These are phyloP conservation scores for Paramecium biaurelia DNA, from an alignment of 73 alveolate species.

Conservation along the genomic window DNA sequence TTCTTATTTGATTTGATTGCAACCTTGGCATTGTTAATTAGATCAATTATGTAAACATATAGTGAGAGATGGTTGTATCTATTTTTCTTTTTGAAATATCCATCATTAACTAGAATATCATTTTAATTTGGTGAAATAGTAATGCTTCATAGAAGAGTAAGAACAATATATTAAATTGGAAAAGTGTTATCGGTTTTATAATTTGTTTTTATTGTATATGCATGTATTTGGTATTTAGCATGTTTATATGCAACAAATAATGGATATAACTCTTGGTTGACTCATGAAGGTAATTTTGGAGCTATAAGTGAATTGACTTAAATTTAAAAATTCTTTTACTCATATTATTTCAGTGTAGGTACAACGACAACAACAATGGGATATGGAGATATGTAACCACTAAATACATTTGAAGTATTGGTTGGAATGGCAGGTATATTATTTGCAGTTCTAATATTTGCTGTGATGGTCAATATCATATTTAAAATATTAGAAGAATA, in stretches of 20 bases:
- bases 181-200: background rate
- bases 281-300: slow-evolving; percentile 33
- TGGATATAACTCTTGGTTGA: slow-evolving; percentile 9
- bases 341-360: slow-evolving; percentile 26
- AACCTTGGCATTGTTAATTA: background rate
- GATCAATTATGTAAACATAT: background rate
- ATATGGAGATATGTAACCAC: slow-evolving; percentile 33
- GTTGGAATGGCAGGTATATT: slow-evolving; percentile 11
- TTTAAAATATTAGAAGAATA: slow-evolving; percentile 17
- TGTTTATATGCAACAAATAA: background rate
- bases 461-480: slow-evolving; percentile 10
- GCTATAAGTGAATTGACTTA: background rate
- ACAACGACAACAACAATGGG: slow-evolving; percentile 45
- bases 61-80: background rate
- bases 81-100: slow-evolving; percentile 1
- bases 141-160: background rate
- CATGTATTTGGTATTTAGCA: slow-evolving; percentile 21
- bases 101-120: slow-evolving; percentile 6
- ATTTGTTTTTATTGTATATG: slow-evolving; percentile 9
- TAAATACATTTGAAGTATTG: background rate
- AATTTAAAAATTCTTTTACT: background rate
- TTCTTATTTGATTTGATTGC: slow-evolving; percentile 20
- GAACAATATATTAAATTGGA: background rate
- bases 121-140: slow-evolving; percentile 1
- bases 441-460: slow-evolving; percentile 10